A percentile compares a stretch with the other conserved stretches of the same genome.
phyloP scores from a whole-genome alignment of 139 green algal species.

The Chlamydomonas applanata region DNA sequence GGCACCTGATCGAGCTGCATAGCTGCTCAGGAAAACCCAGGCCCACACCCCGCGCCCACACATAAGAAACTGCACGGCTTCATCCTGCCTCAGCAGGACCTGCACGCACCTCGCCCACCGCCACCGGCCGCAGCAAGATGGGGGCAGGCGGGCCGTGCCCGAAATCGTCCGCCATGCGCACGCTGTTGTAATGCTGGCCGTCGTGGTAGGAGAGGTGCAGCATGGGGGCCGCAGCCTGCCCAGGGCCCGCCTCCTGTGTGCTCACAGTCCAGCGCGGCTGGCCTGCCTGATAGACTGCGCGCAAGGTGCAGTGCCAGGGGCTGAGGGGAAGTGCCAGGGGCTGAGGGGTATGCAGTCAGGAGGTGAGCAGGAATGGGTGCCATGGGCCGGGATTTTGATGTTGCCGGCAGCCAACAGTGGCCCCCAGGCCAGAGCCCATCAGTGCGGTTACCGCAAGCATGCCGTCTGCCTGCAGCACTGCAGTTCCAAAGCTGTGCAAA shows the following conservation, averaged over 20 bases:
- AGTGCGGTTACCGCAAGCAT: too few species aligned
- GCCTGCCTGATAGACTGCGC: slow-evolving; percentile 50
- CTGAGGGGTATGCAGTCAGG: too few species aligned
- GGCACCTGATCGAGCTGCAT: background rate
- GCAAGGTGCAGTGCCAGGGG: background rate
- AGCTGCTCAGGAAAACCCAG: background rate
- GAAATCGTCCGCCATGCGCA: slow-evolving; percentile 34
- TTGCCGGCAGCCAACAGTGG: too few species aligned
- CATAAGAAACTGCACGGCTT: background rate
- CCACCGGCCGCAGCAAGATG: background rate
- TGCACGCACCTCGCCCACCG: background rate
- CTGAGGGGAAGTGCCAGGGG: too few species aligned
- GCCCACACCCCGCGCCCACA: background rate
- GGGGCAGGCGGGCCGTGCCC: background rate
- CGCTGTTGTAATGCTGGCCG: slow-evolving; percentile 66
- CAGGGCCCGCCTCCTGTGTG: slow-evolving; percentile 2
- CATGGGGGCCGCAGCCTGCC: slow-evolving; percentile 16
- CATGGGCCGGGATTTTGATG: too few species aligned
- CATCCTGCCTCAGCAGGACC: background rate
- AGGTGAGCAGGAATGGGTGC: too few species aligned
- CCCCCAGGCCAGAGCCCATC: too few species aligned
- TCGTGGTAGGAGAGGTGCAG: slow-evolving; percentile 69
- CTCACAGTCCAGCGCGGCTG: slow-evolving; percentile 50
- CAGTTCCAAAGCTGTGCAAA: too few species aligned
- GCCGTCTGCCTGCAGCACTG: too few species aligned